Evolutionary conservation across 116 monocot genomes (phyloP).

Genomic region (Iris pallida): DNA sequence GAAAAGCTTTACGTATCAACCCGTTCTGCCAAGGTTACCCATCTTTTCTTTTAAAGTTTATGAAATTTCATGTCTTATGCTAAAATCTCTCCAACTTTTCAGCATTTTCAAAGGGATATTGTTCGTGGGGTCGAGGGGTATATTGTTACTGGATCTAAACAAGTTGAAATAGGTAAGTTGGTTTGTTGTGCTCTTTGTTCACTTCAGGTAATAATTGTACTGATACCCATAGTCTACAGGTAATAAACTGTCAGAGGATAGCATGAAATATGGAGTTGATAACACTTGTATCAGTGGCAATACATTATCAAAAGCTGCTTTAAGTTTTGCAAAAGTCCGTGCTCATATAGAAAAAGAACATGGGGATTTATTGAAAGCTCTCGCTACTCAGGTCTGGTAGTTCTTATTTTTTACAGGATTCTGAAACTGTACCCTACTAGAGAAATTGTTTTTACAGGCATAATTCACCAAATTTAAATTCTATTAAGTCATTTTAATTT

Average conservation of each 20-base stretch:
- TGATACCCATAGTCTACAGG: constrained; percentile 23
- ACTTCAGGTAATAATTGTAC: not conserved
- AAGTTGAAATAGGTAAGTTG: constrained; percentile 72
- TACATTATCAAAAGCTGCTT: constrained; percentile 70
- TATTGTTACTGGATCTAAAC: constrained; percentile 72
- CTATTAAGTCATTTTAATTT: too few species aligned
- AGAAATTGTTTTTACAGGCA: too few species aligned
- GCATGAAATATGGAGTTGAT: constrained; percentile 76
- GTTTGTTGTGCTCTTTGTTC: not conserved
- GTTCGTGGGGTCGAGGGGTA: constrained; percentile 94
- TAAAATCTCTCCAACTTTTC: constrained; percentile 11
- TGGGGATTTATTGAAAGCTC: constrained; percentile 61
- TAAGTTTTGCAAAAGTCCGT: constrained; percentile 54
- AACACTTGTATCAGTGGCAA: constrained; percentile 79
- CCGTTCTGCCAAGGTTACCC: constrained; percentile 74
- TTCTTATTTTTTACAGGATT: not conserved
- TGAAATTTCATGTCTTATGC: not conserved
- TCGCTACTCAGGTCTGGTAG: constrained; percentile 70
- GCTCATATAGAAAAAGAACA: constrained; percentile 73
- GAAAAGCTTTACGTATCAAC: constrained; percentile 95
- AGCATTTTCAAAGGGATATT: constrained; percentile 93
- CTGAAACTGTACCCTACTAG: too few species aligned
- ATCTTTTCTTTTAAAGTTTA: not conserved
- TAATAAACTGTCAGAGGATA: constrained; percentile 67
- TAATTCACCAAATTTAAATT: too few species aligned